Evolutionary conservation across 495 filamentous ascomycete genomes (phyloP), one percentile per base, ranked within the genome.

Genomic region (Tetracladium setigerum): DNA sequence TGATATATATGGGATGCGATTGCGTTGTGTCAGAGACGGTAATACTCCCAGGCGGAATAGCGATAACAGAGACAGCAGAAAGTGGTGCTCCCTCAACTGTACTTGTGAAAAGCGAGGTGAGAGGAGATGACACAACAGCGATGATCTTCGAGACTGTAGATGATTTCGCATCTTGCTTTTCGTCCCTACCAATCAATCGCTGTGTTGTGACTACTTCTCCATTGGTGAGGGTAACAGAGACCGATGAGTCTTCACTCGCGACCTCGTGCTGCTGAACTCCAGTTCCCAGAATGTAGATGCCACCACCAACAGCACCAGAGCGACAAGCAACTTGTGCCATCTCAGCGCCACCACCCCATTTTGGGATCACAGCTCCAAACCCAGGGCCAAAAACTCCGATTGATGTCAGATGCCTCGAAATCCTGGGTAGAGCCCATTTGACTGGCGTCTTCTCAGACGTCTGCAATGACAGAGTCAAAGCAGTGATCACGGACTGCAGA

Each of bases 271-370:
- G 44, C 44, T 69, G 61, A 40, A 91, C 68, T 0, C 79, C 79
- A 19, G 80, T 81, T 33, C 78, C 80, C 16, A 97, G 81, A 47
- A 95, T 86, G 66, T 96, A 96, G 5, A 94, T 77, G 14, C 81
- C 87, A 27, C 92, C 94, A 4, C 94, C 91, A 7, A 98, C 90
- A 4, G 92, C 92, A 44, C 84, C 82, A 31, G 92, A 89, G 48
- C 92, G 86, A 56, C 92, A 97, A 11, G 82, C 87, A 10, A 96
- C 88, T 60, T 98, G 92, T 15, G 87, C 76, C 49, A 97, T 81
- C 65, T 98, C 92, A n/a, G 89, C 83, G 9, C 81, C 73, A 49
- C 94, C 89, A 16, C 92, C 92, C 82, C 90, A 98, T 67, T 92
- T 95, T 10, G 89, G 82, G 48, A 91, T 70, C 9, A 96, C 78